These are phyloP conservation scores for Clonostachys byssicola DNA, from an alignment of 2,329 filamentous ascomycete species.

Conservation along the genomic window DNA sequence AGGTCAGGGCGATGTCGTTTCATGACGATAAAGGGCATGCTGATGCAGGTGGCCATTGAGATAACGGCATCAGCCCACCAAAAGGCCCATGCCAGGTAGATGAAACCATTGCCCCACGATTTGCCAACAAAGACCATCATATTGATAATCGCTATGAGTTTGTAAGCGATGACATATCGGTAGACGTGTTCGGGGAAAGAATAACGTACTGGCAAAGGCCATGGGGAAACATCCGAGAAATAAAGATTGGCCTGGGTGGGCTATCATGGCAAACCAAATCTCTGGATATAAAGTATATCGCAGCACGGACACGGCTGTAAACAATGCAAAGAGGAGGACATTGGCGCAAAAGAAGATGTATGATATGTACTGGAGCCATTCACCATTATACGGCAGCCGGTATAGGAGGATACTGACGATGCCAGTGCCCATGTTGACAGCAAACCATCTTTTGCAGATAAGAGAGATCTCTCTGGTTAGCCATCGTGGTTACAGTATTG, in stretches of 20 bases:
- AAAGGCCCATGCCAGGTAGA: slow-evolving; percentile 48
- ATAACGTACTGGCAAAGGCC: slow-evolving; percentile 51
- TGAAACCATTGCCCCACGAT: slow-evolving; percentile 54
- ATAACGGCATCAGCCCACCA: slow-evolving; percentile 55
- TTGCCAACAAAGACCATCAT: slow-evolving; percentile 59
- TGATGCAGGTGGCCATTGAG: slow-evolving; percentile 48
- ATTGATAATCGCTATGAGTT: slow-evolving; percentile 49
- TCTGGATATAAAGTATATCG: slow-evolving; percentile 63
- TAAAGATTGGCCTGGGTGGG: slow-evolving; percentile 61
- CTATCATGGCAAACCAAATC: slow-evolving; percentile 63
- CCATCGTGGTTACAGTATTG: background rate
- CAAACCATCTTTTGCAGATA: slow-evolving; percentile 44
- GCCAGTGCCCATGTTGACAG: slow-evolving; percentile 63
- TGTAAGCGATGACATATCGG: background rate
- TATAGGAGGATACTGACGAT: slow-evolving; percentile 61
- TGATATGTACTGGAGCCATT: slow-evolving; percentile 55
- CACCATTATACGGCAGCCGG: slow-evolving; percentile 55
- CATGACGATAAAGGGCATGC: slow-evolving; percentile 52
- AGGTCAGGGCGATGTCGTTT: slow-evolving; percentile 39
- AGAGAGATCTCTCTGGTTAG: background rate
- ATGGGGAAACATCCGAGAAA: slow-evolving; percentile 68
- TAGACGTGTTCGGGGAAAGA: background rate
- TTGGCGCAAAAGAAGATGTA: slow-evolving; percentile 60
- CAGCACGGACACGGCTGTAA: slow-evolving; percentile 47
- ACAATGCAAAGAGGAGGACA: slow-evolving; percentile 49